Evolutionary conservation across 805 yeast genomes (phyloP), one percentile per base, ranked within the genome.

Genomic region (Wickerhamomyces strasburgensis): DNA sequence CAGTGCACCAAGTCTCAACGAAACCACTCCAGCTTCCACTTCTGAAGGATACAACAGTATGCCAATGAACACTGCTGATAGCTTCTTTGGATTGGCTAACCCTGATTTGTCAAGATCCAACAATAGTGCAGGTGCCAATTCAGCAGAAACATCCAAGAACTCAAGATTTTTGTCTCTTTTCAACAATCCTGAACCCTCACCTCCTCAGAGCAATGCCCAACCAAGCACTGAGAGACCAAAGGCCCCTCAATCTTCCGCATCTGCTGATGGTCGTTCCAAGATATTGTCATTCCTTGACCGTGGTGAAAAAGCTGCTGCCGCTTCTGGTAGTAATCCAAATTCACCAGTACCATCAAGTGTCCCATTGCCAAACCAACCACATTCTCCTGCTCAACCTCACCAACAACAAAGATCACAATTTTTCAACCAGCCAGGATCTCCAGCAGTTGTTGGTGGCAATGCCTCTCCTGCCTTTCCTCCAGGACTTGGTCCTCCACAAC

Each of bases 141-240:
- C 25, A 21, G 25, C 25, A 21, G 25, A 21, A 11, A 21, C 25
- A 8, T 21, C 25, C 11, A 53, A 49, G 33, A 54, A 48, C 38
- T 54, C 59, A 6, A 53, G 53, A 34, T 54, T 54, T 40, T 45
- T 48, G 15, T 46, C 53, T n/a, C 46, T 54, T 41, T 54, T 54
- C 41, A 42, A 21, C 24, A 29, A 42, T 14, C 43, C 51, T 14
- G 57, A 46, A n/a, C 19, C 39, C 14, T 7, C 43, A 3, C 14
- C 43, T 17, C 40, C 43, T 21, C n/a, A 11, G 25, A 21, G 25
- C 25, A 21, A 21, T 7, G 10, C n/a, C 31, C 11, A 32, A 33
- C 14, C 27, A 29, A 14, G 27, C 10, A 33, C 27, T 11, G 21
- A 9, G 6, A 33, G 21, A 11, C 33, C 31, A 18, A 24, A 38